Evolutionary conservation across 192 early-diverging fungal species (phyloP).

Genomic region (Kappamyces sp.): DNA sequence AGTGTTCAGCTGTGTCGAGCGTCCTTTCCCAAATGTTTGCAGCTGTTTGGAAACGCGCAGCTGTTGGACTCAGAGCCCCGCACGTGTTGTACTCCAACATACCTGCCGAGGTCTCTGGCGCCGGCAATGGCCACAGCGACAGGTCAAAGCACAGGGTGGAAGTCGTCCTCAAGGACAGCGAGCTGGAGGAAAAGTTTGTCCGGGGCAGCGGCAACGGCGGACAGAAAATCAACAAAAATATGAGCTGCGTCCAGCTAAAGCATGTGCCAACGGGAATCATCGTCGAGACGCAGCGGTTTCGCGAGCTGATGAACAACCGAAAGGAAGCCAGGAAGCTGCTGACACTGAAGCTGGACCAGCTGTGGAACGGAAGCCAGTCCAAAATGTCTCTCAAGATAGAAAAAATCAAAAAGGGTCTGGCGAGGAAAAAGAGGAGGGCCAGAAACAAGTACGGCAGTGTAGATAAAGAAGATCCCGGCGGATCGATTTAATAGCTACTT

Average conservation of each 20-base stretch:
- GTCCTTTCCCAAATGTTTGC: no score
- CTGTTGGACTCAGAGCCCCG: no score
- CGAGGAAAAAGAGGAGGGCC: constrained; percentile 17
- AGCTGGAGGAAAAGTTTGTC: constrained; percentile 39
- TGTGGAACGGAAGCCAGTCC: constrained; percentile 28
- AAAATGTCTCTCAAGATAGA: constrained; percentile 19
- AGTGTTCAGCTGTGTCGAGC: no score
- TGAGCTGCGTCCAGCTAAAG: constrained; percentile 31
- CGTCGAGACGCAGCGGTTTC: constrained; percentile 37
- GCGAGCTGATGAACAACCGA: constrained; percentile 30
- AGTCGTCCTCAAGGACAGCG: constrained; percentile 28
- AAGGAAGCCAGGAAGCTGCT: constrained; percentile 43
- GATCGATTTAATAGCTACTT: constrained; percentile 2
- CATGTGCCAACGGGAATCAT: constrained; percentile 36
- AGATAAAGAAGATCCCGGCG: constrained; percentile 1
- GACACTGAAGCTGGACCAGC: constrained; percentile 29
- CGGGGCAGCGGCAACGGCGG: constrained; percentile 41
- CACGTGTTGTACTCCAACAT: no score
- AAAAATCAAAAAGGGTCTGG: constrained; percentile 6
- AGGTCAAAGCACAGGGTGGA: no score
- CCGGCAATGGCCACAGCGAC: no score
- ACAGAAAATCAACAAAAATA: constrained; percentile 41
- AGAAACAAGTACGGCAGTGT: constrained; percentile 17
- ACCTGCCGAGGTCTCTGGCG: no score
- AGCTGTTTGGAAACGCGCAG: no score